Percentiles rank a stretch among this genome's conserved stretches.
Evolutionary conservation across 306 rosid species (phyloP).

Genomic region (Dryas drummondii): DNA sequence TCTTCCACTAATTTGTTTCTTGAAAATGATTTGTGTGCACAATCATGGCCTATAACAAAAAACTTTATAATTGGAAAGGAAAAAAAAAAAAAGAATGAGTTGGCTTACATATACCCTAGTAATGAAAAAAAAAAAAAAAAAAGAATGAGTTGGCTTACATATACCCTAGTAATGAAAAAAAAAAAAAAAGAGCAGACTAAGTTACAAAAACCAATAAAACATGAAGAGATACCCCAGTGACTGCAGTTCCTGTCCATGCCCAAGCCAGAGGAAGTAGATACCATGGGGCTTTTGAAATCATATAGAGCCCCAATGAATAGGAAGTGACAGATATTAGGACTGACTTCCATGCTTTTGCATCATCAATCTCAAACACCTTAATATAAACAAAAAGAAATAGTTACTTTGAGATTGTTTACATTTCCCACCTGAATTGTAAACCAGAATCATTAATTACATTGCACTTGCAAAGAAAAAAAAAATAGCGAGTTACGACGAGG

Average conservation of each 20-base stretch:
- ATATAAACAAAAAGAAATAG: conserved; percentile 15
- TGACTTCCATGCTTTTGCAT: conserved; percentile 76
- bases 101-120: conserved; percentile 5
- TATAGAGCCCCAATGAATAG: conserved; percentile 71
- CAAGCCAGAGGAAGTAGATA: conserved; percentile 98
- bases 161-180: background rate
- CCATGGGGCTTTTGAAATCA: conserved; percentile 94
- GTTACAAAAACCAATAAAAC: conserved; percentile 5
- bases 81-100: conserved; percentile 26
- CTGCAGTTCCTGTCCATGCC: conserved; percentile 99
- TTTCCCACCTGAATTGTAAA: background rate
- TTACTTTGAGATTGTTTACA: background rate
- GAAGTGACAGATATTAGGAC: conserved; percentile 81
- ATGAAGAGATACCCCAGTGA: conserved; percentile 71
- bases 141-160: conserved; percentile 28
- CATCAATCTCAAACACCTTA: conserved; percentile 87
- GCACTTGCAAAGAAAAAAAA: no score
- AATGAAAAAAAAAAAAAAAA: conserved; percentile 6
- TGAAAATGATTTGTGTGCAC: conserved; percentile 95
- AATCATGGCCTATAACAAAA: conserved; percentile 97
- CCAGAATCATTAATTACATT: background rate
- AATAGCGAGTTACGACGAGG: no score
- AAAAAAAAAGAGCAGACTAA: conserved; percentile 1
- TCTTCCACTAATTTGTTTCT: conserved; percentile 93
- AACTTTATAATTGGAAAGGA: conserved; percentile 44